Evolutionary conservation across 768 basidiomycete species (phyloP).

Genomic region (Amanita inopinata): DNA sequence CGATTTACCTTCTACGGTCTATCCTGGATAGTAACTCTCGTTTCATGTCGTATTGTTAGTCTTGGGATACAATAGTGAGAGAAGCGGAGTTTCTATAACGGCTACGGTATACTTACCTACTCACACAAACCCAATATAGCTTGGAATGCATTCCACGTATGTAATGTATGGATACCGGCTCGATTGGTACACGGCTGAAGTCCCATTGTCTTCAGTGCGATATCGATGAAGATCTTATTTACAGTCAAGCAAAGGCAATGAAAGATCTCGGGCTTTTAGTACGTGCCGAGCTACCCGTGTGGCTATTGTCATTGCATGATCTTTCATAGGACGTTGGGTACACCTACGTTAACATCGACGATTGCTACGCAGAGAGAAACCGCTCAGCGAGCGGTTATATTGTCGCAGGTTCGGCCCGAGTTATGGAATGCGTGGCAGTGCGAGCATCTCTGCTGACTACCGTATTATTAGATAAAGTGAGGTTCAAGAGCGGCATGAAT

Average conservation of each 20-base stretch:
- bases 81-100: conserved; percentile 4
- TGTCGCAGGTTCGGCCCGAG: conserved; percentile 31
- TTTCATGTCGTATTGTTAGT: conserved; percentile 22
- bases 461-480: conserved; percentile 28
- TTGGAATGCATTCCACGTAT: conserved; percentile 62
- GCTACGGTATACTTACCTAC: not conserved
- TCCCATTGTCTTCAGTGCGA: conserved; percentile 35
- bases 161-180: conserved; percentile 8
- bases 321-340: conserved; percentile 44
- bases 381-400: conserved; percentile 42
- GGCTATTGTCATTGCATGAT: not conserved
- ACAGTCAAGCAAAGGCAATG: conserved; percentile 42
- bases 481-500: conserved; percentile 50
- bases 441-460: not conserved
- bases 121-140: conserved; percentile 24
- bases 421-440: not conserved
- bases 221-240: conserved; percentile 43
- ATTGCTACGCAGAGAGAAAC: conserved; percentile 53
- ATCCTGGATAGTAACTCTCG: not conserved
- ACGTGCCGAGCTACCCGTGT: conserved; percentile 5
- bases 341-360: conserved; percentile 51
- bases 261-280: conserved; percentile 49
- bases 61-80: conserved; percentile 57
- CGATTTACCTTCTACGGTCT: conserved; percentile 9
- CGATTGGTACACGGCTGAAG: not conserved